Base-by-base conservation (phyloP, 2,329 filamentous ascomycete species). In the Xylariaceae sp. region DNA sequence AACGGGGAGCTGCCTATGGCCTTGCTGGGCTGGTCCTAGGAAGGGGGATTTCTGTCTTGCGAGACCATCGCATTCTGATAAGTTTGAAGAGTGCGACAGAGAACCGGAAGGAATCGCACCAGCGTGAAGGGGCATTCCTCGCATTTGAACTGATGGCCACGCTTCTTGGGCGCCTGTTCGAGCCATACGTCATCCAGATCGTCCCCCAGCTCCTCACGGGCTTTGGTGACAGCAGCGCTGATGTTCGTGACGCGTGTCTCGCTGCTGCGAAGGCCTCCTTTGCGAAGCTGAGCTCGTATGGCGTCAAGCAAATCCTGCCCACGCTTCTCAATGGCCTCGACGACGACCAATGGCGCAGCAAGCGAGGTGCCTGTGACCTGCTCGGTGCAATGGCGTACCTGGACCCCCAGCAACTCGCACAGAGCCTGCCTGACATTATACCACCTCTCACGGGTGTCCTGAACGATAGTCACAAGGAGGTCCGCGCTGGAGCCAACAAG, bases 351-450 rank as follows among this genome's bases (percentile, higher is more conserved):
- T 98, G 92, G 92, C 83, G 92, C 52, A 96, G 88, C 64, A 96
- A 98, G 63, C 94, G 94, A 65, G 92, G 93, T 48, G 92, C 92
- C 34, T 98, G 92, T 55, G 92, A 98, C 56, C 80, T 94, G 17
- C 73, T 98, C 11, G 92, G 92, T 57, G 92, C 92, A 42, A 98
- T 98, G 92, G 93, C 92, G 5, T 98, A 98, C 56, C 75, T 98
- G 19, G 92, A 96, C 56, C 90, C 93, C 6, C 84, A 95, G 45
- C 92, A 98, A 58, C 74, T 98, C 13, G 88, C 92, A 1, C 74
- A 83, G 47, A 96, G 89, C 56, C 66, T 98, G 50, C 92, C 92
- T 2, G 89, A 94, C 36, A 98, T 98, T 47, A 98, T 98, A 46
- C 92, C 93, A 17, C 90, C 93, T 12, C 70, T 98, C 37, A 96